Conservation (phyloP, 2,329 filamentous ascomycete species). For the Trichophyton verrucosum region DNA sequence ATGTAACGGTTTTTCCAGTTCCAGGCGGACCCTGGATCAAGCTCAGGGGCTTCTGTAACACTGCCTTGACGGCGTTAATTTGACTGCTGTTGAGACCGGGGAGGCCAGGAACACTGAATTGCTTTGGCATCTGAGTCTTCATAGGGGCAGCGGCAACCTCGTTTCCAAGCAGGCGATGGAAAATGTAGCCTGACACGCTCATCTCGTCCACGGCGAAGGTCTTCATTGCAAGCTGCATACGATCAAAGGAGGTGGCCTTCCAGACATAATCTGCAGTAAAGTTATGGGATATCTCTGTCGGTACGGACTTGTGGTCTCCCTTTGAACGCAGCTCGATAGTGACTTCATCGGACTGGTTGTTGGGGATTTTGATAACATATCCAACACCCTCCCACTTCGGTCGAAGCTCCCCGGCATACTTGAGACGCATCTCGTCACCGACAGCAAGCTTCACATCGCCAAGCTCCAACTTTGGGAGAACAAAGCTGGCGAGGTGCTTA, state of each 20-base stretch:
- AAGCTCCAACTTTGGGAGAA: conserved; percentile 90
- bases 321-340: conserved; percentile 88
- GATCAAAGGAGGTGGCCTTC: conserved; percentile 98
- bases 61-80: conserved; percentile 90
- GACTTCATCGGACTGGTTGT: conserved; percentile 97
- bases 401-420: conserved; percentile 88
- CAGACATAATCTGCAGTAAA: conserved; percentile 98
- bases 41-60: conserved; percentile 83
- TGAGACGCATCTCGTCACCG: conserved; percentile 94
- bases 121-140: conserved; percentile 91
- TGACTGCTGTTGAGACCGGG: conserved; percentile 93
- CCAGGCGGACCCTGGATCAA: conserved; percentile 94
- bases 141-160: conserved; percentile 89
- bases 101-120: conserved; percentile 87
- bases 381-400: conserved; percentile 93
- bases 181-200: conserved; percentile 97
- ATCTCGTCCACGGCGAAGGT: conserved; percentile 96
- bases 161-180: conserved; percentile 89
- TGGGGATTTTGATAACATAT: conserved; percentile 98
- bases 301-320: conserved; percentile 89
- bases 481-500: conserved; percentile 91
- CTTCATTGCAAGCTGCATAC: conserved; percentile 99
- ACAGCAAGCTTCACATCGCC: conserved; percentile 97
- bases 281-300: conserved; percentile 91
- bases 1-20: conserved; percentile 97